phyloP scores from a whole-genome alignment of 148 eudicot species.

The Diospyros lotus region DNA sequence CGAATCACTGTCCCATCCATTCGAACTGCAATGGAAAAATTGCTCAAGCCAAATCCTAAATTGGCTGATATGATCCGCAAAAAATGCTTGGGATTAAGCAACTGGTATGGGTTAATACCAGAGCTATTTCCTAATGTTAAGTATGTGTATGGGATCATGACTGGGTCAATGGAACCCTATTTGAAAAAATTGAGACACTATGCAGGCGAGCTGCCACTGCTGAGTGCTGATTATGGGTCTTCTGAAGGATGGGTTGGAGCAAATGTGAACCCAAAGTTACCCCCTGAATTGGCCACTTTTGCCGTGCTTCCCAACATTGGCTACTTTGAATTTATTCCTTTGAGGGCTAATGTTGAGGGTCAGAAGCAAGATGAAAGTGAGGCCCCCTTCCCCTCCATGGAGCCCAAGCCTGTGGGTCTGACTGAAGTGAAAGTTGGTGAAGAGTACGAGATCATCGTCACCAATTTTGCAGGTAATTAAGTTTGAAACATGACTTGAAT shows the following conservation, averaged over 20 bases:
- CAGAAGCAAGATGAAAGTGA: constrained; percentile 15
- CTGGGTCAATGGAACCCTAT: constrained; percentile 97
- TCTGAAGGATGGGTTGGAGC: constrained; percentile 97
- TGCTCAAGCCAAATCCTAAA: constrained; percentile 66
- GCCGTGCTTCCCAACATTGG: constrained; percentile 85
- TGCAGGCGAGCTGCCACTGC: constrained; percentile 68
- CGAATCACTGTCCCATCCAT: constrained; percentile 44
- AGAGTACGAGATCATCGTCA: constrained; percentile 81
- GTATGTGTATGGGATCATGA: constrained; percentile 85
- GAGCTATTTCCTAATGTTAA: constrained; percentile 80
- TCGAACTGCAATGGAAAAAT: constrained; percentile 47
- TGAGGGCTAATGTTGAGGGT: constrained; percentile 30
- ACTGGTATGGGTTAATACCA: constrained; percentile 81
- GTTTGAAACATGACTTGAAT: too few species aligned
- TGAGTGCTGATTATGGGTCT: constrained; percentile 86
- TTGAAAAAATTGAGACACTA: constrained; percentile 72
- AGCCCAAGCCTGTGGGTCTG: constrained; percentile 59
- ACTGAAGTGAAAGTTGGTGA: constrained; percentile 81
- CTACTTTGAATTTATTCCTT: constrained; percentile 84
- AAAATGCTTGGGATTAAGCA: constrained; percentile 51
- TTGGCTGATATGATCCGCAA: constrained; percentile 45
- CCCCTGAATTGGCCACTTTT: constrained; percentile 77
- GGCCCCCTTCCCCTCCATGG: constrained; percentile 14
- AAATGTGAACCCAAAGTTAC: constrained; percentile 71
- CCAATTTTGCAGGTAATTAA: constrained; percentile 75